Percentiles rank a stretch among this genome's conserved stretches.
These are phyloP conservation scores for Vanrija sp. DNA, from an alignment of 1,284 basidiomycete species.

Conservation along the genomic window DNA sequence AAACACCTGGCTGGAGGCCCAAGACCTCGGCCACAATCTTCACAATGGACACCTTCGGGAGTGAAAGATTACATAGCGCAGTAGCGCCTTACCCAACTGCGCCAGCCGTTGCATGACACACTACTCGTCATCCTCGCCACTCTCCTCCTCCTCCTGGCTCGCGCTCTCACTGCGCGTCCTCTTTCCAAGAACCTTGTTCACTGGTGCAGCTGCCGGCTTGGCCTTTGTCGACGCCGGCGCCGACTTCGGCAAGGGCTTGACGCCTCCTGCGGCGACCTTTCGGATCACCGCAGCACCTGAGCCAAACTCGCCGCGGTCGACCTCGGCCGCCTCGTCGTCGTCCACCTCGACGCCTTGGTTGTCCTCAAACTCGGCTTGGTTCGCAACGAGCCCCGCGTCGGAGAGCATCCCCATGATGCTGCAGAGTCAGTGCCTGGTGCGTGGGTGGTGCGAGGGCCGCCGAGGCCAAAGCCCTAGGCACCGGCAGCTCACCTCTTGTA, in stretches of 20 bases:
- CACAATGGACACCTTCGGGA: too few relatives aligned
- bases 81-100: too few relatives aligned
- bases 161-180: too few relatives aligned
- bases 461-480: neutral
- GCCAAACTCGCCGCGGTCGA: conserved; percentile 44
- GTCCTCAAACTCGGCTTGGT: conserved; percentile 35
- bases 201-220: neutral
- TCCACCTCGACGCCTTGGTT: conserved; percentile 40
- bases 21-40: too few relatives aligned
- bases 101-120: too few relatives aligned
- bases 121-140: too few relatives aligned
- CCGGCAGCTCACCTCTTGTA: conserved; percentile 45
- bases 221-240: neutral
- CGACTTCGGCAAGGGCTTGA: neutral
- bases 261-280: too few relatives aligned
- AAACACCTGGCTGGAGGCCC: neutral
- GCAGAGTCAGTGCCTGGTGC: neutral
- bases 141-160: too few relatives aligned
- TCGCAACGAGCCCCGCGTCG: conserved; percentile 24
- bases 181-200: too few relatives aligned
- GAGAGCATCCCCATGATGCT: conserved; percentile 35
- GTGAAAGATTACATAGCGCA: too few relatives aligned
- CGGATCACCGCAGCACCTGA: too few relatives aligned
- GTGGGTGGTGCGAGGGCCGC: too few relatives aligned
- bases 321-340: conserved; percentile 33